Evolutionary conservation across 75 land plant species (phyloP).

Genomic region (Picea glauca): DNA sequence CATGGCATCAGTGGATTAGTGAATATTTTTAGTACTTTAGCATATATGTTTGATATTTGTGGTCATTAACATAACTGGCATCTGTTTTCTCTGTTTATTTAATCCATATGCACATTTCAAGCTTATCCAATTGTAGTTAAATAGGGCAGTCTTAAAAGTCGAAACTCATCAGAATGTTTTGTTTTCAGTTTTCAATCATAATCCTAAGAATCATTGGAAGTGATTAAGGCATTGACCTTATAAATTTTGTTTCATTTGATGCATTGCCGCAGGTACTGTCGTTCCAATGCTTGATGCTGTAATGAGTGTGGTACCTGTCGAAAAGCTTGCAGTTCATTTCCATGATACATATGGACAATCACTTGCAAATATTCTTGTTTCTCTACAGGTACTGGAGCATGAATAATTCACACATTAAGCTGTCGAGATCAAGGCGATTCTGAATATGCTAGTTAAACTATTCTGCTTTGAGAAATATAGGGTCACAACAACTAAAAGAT

Average conservation of each 20-base stretch:
- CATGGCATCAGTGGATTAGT: no score
- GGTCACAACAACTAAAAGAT: neutral
- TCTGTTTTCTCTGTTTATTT: no score
- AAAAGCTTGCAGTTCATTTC: conserved; percentile 97
- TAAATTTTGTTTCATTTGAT: neutral
- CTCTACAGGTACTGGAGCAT: conserved; percentile 68
- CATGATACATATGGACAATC: conserved; percentile 99
- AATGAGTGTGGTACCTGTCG: conserved; percentile 80
- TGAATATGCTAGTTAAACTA: neutral
- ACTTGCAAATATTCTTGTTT: conserved; percentile 79
- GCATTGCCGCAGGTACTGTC: conserved; percentile 58
- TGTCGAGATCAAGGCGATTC: neutral
- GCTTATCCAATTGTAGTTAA: no score
- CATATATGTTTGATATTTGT: no score
- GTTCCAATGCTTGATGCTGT: conserved; percentile 97
- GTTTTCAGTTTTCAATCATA: neutral
- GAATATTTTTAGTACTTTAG: no score
- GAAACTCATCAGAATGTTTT: neutral
- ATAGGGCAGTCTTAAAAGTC: no score
- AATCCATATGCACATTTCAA: no score
- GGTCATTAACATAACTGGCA: no score
- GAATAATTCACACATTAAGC: neutral
- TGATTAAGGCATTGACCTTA: neutral
- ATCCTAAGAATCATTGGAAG: neutral
- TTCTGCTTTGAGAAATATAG: neutral